Evolutionary conservation across 2,329 filamentous ascomycete genomes (phyloP), one percentile per base, ranked within the genome.

Genomic region (Sphaerulina populicola): DNA sequence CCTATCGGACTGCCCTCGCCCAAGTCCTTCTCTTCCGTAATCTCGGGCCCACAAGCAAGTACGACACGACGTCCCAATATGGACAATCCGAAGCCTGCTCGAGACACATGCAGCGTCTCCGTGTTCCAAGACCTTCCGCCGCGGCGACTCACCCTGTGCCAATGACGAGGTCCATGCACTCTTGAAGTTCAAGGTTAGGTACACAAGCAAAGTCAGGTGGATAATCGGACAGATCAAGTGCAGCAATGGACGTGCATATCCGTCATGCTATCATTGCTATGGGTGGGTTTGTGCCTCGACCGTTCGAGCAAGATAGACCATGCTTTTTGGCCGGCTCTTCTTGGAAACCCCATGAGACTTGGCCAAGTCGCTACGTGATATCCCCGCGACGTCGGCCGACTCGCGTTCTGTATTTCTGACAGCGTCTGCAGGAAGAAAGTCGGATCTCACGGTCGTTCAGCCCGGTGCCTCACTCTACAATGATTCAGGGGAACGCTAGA

Each of bases 161-260:
- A 15, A 27, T 27, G 8, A 38, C 46, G 38, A 31, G 40, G 46
- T 40, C 23, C 18, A n/a, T 42, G 38, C 46, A 29, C 33, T 42
- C 29, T 38, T 48, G 10, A 12, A 48, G 33, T 38, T 38, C 41
- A 41, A 18, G 46, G 46, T 41, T 41, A 27, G n/a, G n/a, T n/a
- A n/a, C n/a, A n/a, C n/a, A n/a, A n/a, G 39, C 39, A n/a, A n/a
- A 39, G 15, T 41, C 18, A 6, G 39, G 9, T 18, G 15, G 11
- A 11, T 18, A 23, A 23, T 8, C 39, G n/a, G 41, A 14, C 33
- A 27, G 41, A 21, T 23, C 33, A 15, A 48, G 30, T 27, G 37
- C 27, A 41, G 45, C 45, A 48, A 3, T 42, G 37, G 46, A 48
- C 35, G 42, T 47, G 46, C 37, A 48, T 42, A 42, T 15, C 46